These are phyloP conservation scores for Geranomyces michiganensis DNA, from an alignment of 192 early-diverging fungal species.

Conservation along the genomic window DNA sequence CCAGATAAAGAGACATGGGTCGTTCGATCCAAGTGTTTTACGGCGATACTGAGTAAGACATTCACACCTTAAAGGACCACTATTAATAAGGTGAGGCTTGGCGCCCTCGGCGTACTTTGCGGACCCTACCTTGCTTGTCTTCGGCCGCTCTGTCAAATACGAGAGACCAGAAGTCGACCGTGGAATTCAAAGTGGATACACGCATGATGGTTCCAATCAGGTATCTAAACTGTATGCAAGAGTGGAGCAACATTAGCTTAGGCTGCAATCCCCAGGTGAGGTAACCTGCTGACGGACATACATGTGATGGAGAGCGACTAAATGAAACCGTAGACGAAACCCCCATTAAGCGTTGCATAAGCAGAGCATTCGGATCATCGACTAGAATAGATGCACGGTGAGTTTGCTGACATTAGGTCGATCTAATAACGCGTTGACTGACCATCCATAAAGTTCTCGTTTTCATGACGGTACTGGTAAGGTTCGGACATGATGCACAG, in stretches of 20 bases:
- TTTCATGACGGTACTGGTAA: background rate
- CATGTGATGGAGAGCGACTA: background rate
- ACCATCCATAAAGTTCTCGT: background rate
- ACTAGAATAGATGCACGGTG: background rate
- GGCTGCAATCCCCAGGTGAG: background rate
- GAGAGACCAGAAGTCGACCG: background rate
- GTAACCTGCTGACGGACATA: background rate
- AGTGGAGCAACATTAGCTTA: background rate
- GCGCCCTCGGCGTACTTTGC: background rate
- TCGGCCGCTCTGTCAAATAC: background rate
- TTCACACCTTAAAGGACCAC: background rate
- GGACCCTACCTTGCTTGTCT: background rate
- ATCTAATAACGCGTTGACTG: background rate
- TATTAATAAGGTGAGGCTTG: background rate
- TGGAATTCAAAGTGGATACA: background rate
- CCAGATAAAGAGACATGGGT: background rate
- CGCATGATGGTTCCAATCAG: slow-evolving; percentile 15
- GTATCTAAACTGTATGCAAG: background rate
- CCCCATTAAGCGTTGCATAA: background rate
- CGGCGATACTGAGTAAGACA: background rate
- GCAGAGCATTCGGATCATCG: background rate
- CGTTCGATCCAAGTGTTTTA: background rate
- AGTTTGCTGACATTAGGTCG: background rate
- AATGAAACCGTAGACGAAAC: background rate
- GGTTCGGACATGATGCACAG: background rate